Conservation (phyloP, 306 rosid genomes). For the Rosa multiflora region DNA sequence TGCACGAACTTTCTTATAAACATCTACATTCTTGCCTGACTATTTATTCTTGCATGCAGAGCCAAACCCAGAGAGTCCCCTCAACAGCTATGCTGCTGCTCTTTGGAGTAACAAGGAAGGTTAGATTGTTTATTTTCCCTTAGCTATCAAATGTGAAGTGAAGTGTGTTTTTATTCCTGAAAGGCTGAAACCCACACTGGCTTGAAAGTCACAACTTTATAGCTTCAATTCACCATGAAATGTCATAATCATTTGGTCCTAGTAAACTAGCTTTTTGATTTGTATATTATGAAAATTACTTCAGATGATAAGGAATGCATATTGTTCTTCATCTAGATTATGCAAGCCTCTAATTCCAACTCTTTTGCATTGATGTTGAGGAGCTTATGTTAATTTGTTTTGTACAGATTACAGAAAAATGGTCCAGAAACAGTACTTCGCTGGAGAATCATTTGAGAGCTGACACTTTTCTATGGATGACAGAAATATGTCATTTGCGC, state of each 20-base stretch:
- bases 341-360: not conserved
- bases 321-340: not conserved
- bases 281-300: not conserved
- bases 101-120: conserved; percentile 90
- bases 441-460: conserved; percentile 74
- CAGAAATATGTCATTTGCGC: conserved; percentile 15
- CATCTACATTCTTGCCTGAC: conserved; percentile 30
- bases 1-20: conserved; percentile 10
- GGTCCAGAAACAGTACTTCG: conserved; percentile 78
- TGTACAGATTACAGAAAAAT: conserved; percentile 73
- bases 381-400: conserved; percentile 1
- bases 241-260: not conserved
- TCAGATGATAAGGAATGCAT: not conserved
- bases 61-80: conserved; percentile 94
- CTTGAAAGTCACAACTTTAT: not conserved
- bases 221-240: not conserved
- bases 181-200: not conserved
- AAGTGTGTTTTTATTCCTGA: not conserved
- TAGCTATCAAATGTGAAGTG: not conserved
- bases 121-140: conserved; percentile 12
- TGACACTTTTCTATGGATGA: conserved; percentile 36
- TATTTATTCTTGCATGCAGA: conserved; percentile 49
- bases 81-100: conserved; percentile 88
- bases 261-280: not conserved
- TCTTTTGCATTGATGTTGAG: not conserved